Evolutionary conservation across 2,329 filamentous ascomycete genomes (phyloP), one percentile per base, ranked within the genome.

Genomic region (Phaeophleospora eucalypticola): DNA sequence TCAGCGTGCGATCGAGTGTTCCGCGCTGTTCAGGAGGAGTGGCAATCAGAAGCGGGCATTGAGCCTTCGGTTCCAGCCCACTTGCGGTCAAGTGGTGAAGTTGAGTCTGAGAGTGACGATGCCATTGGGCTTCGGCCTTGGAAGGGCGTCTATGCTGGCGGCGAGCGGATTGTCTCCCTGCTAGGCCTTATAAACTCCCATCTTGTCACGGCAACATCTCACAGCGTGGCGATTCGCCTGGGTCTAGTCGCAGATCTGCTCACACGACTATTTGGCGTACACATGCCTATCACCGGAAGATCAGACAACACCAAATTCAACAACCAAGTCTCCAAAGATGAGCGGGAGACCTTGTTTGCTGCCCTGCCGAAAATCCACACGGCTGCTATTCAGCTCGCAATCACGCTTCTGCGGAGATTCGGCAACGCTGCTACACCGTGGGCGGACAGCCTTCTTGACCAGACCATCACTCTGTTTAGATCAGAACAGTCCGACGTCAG

Each of bases 291-390:
- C 61, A 62, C 70, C 65, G 50, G 62, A 19, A 50, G 73, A 73
- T 54, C 73, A 71, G 47, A 54, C n/a, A 51, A 47, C 2, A 68
- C 81, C n/a, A 79, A 83, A 50, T 74, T 83, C 49, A 90, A 89
- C 57, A 75, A 82, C 6, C 84, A 87, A 52, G 80, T 93, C 52
- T 78, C 82, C 24, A 80, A 85, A 51, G 87, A 94, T 41, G 91
- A 96, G 67, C 84, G 84, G 51, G 88, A 95, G 43, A 80, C 83
- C 36, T 75, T 96, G 3, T 90, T 86, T 80, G 71, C 78, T 38
- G 73, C 80, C 15, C 74, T 96, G 9, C 87, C 90, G 3, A 74
- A 78, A 8, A 79, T 96, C 33, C 89, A 96, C 60, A 68, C 82
- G 12, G 81, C 85, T 12, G 78, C 81, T n/a, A 70, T 95, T 44